phyloP scores from a whole-genome alignment of 345 rosid genomes.

The Moringa oleifera region DNA sequence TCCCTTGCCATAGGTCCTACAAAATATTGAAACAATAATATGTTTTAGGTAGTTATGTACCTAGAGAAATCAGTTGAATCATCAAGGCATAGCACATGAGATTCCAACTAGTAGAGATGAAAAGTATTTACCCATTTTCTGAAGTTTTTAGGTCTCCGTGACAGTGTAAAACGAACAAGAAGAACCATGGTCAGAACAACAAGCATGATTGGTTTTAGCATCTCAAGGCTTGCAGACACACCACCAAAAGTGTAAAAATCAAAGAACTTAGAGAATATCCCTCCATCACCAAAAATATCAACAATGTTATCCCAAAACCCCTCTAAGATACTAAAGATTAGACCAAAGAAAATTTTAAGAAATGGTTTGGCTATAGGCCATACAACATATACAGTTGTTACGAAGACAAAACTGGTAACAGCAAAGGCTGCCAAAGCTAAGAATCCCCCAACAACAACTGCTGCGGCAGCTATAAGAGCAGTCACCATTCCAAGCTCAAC shows the following conservation, averaged over 20 bases:
- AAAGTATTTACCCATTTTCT: slow-evolving; percentile 75
- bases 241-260: slow-evolving; percentile 76
- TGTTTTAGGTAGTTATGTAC: not conserved
- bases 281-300: slow-evolving; percentile 63
- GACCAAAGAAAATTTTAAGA: slow-evolving; percentile 52
- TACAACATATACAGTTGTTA: slow-evolving; percentile 59
- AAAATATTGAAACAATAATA: slow-evolving; percentile 15
- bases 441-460: slow-evolving; percentile 82
- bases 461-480: slow-evolving; percentile 79
- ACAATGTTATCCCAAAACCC: slow-evolving; percentile 53
- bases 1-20: slow-evolving; percentile 96
- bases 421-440: slow-evolving; percentile 86
- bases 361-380: slow-evolving; percentile 85
- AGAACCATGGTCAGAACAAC: slow-evolving; percentile 85
- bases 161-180: slow-evolving; percentile 83
- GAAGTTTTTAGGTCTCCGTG: slow-evolving; percentile 93
- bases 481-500: slow-evolving; percentile 93
- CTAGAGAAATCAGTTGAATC: not conserved
- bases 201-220: slow-evolving; percentile 64
- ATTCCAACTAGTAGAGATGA: slow-evolving; percentile 7
- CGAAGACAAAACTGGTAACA: slow-evolving; percentile 71
- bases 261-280: slow-evolving; percentile 52
- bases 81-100: slow-evolving; percentile 3
- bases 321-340: slow-evolving; percentile 52
- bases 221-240: slow-evolving; percentile 69